Base-by-base conservation (phyloP, 2,329 filamentous ascomycete genomes). In the Metarhizium album region DNA sequence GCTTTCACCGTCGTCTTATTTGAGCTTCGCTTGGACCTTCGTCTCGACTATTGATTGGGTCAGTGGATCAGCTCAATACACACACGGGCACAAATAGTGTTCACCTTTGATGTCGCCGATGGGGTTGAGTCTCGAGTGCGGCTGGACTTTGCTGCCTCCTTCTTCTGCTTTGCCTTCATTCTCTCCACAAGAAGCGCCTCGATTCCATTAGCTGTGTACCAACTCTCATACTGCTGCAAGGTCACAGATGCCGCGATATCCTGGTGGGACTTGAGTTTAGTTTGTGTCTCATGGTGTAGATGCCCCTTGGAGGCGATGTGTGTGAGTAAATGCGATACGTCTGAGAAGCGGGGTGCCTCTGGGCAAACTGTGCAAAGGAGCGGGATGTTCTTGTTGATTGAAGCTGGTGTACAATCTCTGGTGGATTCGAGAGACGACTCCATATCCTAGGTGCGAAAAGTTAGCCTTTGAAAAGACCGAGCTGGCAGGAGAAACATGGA, bases 221-320 rank as follows among this genome's bases (percentile, higher is more conserved):
- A 96, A 35, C 72, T 69, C 51, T 94, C 82, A 62, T 89, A 96
- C 43, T 75, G 70, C 35, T 81, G 75, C 43, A 95, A 73, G 31
- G 78, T 66, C 11, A 76, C 65, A 23, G 76, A 74, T n/a, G 85
- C 82, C n/a, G 70, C 70, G n/a, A 74, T 67, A 53, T 94, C 86
- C 45, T 79, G 75, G 49, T 81, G 77, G 50, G 84, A 80, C 52
- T 79, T 80, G 57, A 95, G 80, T 60, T 88, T 84, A 48, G 89
- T 76, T 61, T 88, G 89, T 71, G 90, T 94, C 60, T 87, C 83
- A 63, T 88, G 80, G 53, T 89, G 83, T 33, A 96, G 73, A 65
- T 97, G 91, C n/a, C 86, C 86, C 65, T 96, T 96, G 56, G 90
- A 96, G 53, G 86, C 82, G 55, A 96, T 81, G 64, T 97, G 91